Conservation (phyloP, 148 eudicot species). For the Chenopodium formosanum region DNA sequence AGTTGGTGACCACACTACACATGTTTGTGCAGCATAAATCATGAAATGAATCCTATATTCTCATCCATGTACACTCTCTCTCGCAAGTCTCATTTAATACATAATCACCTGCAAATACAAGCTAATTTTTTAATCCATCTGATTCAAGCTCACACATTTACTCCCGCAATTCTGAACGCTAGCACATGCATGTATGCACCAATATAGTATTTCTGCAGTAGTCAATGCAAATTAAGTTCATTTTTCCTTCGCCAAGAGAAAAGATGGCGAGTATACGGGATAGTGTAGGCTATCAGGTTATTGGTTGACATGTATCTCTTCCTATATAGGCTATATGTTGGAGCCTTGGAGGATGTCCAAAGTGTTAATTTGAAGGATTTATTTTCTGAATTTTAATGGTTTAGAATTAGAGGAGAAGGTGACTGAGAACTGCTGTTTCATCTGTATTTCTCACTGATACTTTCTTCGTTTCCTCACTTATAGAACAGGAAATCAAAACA, state of each 20-base stretch:
- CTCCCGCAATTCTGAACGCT: no score
- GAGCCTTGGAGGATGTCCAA: neutral
- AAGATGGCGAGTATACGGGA: neutral
- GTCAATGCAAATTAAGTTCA: neutral
- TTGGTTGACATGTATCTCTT: neutral
- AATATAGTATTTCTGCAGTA: neutral
- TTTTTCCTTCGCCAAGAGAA: neutral
- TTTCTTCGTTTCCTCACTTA: conserved; percentile 7
- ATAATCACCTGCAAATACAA: no score
- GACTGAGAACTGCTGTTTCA: neutral
- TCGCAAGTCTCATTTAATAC: no score
- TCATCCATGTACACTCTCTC: no score
- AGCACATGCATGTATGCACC: neutral
- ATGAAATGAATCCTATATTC: no score
- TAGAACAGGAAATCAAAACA: conserved; percentile 35
- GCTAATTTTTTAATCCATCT: no score
- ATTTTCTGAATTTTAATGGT: neutral
- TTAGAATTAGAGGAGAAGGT: neutral
- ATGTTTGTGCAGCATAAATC: no score
- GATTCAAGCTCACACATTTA: no score
- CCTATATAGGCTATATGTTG: neutral
- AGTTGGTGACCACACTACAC: no score
- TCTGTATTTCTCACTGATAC: conserved; percentile 5
- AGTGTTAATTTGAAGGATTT: neutral
- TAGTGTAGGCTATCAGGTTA: neutral